phyloP scores from a whole-genome alignment of 2,329 filamentous ascomycete genomes.

The Saccharata proteae region DNA sequence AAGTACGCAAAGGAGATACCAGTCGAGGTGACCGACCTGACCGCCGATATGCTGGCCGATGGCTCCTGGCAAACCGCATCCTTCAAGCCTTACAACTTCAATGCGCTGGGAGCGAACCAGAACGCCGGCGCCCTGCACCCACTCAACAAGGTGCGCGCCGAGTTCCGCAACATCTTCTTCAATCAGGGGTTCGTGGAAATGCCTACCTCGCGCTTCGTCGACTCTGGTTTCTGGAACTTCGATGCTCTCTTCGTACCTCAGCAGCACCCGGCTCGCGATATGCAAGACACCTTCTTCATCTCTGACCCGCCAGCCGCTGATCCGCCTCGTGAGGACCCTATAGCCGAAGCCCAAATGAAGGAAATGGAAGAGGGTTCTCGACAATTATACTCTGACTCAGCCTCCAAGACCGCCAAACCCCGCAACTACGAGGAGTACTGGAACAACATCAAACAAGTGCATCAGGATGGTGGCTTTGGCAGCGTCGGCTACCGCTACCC shows the following conservation, averaged over 20 bases:
- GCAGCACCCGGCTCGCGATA: conserved; percentile 91
- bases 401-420: conserved; percentile 38
- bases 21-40: conserved; percentile 91
- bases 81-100: conserved; percentile 74
- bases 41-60: conserved; percentile 76
- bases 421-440: conserved; percentile 75
- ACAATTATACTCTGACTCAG: conserved; percentile 41
- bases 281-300: conserved; percentile 98
- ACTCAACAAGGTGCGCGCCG: conserved; percentile 85
- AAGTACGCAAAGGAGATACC: conserved; percentile 83
- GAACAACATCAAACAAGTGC: conserved; percentile 75
- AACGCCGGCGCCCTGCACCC: conserved; percentile 37
- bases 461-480: conserved; percentile 83
- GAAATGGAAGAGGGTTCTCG: conserved; percentile 36
- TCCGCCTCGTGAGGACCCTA: conserved; percentile 45
- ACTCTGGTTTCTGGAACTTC: conserved; percentile 99
- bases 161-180: conserved; percentile 98
- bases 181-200: conserved; percentile 98
- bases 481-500: conserved; percentile 95
- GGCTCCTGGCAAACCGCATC: conserved; percentile 86
- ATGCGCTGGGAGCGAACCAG: conserved; percentile 53
- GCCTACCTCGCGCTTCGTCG: conserved; percentile 86
- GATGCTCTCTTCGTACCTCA: conserved; percentile 93
- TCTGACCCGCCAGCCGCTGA: conserved; percentile 74
- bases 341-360: conserved; percentile 32